Percentiles rank a stretch among this genome's conserved stretches.
Conservation (phyloP, 257 asterid genomes). For the Thymus quinquecostatus region DNA sequence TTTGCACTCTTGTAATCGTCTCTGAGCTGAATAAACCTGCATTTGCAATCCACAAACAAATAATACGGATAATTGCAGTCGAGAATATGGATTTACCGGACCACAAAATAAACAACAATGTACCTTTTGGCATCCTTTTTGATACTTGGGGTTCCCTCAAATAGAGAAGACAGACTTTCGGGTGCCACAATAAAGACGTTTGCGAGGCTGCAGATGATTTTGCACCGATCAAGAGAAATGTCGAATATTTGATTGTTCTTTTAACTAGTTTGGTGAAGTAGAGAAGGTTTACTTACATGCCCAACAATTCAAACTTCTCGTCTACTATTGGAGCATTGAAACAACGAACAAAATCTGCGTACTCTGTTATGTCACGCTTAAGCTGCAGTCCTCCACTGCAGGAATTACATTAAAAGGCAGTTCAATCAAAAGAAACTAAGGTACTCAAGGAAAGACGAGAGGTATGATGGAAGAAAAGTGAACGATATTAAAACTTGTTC, state of each 20-base stretch:
- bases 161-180: slow-evolving; percentile 82
- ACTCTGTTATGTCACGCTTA: slow-evolving; percentile 96
- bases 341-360: slow-evolving; percentile 91
- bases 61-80: neutral
- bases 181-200: slow-evolving; percentile 86
- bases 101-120: slow-evolving; percentile 1
- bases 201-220: slow-evolving; percentile 57
- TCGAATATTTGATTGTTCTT: neutral
- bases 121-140: slow-evolving; percentile 92
- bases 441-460: neutral
- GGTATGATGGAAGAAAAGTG: neutral
- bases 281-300: slow-evolving; percentile 69
- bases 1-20: slow-evolving; percentile 90
- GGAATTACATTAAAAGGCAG: neutral
- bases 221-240: slow-evolving; percentile 20
- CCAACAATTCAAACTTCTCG: slow-evolving; percentile 89
- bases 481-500: neutral
- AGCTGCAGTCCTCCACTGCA: slow-evolving; percentile 93
- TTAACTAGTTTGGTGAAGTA: neutral
- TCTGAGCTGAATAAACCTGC: slow-evolving; percentile 85
- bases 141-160: slow-evolving; percentile 97
- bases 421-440: neutral
- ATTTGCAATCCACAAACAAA: slow-evolving; percentile 16
- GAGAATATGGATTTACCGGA: neutral
- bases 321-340: slow-evolving; percentile 95